A percentile compares a stretch with the other conserved stretches of the same genome.
These are phyloP conservation scores for Prosopis cineraria DNA, from an alignment of 306 rosid species.

Conservation along the genomic window DNA sequence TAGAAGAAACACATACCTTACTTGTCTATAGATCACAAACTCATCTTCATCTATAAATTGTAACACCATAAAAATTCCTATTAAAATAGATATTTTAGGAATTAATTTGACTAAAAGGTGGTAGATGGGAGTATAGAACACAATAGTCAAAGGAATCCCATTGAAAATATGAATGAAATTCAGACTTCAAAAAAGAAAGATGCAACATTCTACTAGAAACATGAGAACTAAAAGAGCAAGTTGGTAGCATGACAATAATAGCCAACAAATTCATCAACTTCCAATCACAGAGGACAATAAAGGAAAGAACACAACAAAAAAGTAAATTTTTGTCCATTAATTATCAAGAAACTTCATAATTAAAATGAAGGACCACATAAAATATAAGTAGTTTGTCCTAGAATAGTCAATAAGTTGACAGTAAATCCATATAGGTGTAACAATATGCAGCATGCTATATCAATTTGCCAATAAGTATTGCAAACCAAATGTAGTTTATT, in stretches of 20 bases:
- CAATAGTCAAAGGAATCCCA: neutral
- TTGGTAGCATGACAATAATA: constrained; percentile 15
- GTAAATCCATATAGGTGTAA: neutral
- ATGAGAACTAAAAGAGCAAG: neutral
- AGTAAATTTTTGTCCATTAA: neutral
- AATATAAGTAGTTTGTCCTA: neutral
- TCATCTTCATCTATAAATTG: constrained; percentile 27
- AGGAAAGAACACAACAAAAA: neutral
- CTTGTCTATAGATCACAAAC: constrained; percentile 37
- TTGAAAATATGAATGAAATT: neutral
- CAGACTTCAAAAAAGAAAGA: constrained; percentile 14
- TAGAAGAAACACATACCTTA: constrained; percentile 49
- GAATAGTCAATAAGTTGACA: neutral
- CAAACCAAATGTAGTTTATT: constrained; percentile 19
- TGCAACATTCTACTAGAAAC: neutral
- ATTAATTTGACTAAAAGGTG: constrained; percentile 4
- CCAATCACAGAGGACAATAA: constrained; percentile 1
- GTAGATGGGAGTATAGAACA: neutral
- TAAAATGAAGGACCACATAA: neutral
- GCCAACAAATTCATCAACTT: constrained; percentile 12
- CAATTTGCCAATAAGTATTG: constrained; percentile 6
- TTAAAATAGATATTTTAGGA: neutral
- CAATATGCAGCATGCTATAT: neutral
- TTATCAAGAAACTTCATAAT: constrained; percentile 4
- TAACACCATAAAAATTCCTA: neutral